These are phyloP conservation scores for Ceratocystiopsis brevicomis DNA, from an alignment of 2,329 filamentous ascomycete genomes.

Conservation along the genomic window DNA sequence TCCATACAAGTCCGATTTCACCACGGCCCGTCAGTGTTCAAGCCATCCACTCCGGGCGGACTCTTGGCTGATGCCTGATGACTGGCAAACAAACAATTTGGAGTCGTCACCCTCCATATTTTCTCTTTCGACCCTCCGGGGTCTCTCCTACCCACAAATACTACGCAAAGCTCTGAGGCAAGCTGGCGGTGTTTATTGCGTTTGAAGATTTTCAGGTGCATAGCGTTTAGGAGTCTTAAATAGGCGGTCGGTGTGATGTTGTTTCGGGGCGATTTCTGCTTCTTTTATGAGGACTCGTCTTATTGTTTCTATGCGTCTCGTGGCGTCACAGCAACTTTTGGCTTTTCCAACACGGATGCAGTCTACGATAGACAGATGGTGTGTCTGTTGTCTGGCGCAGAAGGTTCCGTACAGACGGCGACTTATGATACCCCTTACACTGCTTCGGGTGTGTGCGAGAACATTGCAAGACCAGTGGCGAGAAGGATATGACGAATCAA, in stretches of 20 bases:
- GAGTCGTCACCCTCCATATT: constrained; percentile 1
- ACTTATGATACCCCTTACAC: too few species aligned
- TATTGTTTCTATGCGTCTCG: background rate
- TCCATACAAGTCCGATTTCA: constrained; percentile 19
- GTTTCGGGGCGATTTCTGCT: background rate
- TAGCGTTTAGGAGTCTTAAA: constrained; percentile 10
- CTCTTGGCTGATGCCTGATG: constrained; percentile 23
- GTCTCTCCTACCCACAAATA: background rate
- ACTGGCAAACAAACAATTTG: too few species aligned
- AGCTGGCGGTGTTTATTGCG: constrained; percentile 2
- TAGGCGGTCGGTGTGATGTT: background rate
- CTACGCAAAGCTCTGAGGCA: too few species aligned
- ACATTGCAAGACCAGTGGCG: too few species aligned
- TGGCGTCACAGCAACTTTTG: too few species aligned
- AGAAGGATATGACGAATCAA: too few species aligned
- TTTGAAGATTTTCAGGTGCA: constrained; percentile 10
- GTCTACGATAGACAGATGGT: too few species aligned
- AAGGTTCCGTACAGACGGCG: too few species aligned
- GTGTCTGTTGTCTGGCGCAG: too few species aligned
- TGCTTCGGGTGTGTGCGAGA: too few species aligned
- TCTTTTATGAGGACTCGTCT: background rate
- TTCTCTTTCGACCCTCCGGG: background rate
- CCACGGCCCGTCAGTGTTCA: constrained; percentile 22
- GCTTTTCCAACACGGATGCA: too few species aligned
- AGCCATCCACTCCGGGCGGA: constrained; percentile 33